A percentile compares a stretch with the other conserved stretches of the same genome.
These are phyloP conservation scores for Pelargonium myrrhifolium DNA, from an alignment of 441 rosid genomes.

Conservation along the genomic window DNA sequence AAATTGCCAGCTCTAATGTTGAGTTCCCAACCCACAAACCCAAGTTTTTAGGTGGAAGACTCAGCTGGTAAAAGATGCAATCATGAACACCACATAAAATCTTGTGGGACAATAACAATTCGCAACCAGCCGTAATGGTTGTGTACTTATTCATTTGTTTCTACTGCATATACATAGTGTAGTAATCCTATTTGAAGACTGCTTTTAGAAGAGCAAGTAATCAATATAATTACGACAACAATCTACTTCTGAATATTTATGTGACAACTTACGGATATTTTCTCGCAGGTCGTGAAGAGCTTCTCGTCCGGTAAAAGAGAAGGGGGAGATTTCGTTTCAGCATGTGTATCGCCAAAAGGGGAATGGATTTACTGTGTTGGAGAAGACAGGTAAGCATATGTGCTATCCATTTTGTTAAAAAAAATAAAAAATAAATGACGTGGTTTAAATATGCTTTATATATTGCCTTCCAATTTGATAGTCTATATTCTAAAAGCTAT, in stretches of 20 bases:
- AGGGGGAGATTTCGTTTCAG: constrained; percentile 74
- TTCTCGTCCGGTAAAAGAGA: constrained; percentile 97
- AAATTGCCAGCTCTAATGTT: too few species aligned
- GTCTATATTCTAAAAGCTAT: too few species aligned
- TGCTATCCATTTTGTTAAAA: constrained; percentile 5
- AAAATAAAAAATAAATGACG: too few species aligned
- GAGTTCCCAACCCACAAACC: too few species aligned
- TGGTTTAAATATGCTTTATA: not conserved
- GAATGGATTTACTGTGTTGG: constrained; percentile 97
- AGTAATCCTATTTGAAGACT: not conserved
- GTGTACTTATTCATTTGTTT: too few species aligned
- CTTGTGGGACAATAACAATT: too few species aligned
- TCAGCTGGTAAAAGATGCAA: too few species aligned
- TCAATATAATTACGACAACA: constrained; percentile 6
- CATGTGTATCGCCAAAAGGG: constrained; percentile 78
- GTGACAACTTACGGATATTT: not conserved
- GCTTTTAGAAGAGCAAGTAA: not conserved
- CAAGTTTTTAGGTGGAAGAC: too few species aligned
- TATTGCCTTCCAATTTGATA: not conserved
- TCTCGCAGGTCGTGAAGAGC: constrained; percentile 86
- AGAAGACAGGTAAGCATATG: constrained; percentile 64
- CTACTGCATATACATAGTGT: not conserved
- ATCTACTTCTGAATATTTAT: constrained; percentile 15
- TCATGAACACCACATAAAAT: too few species aligned
- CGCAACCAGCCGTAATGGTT: too few species aligned